Evolutionary conservation across 2,329 filamentous ascomycete genomes (phyloP).

Genomic region (Catunica adiposa): DNA sequence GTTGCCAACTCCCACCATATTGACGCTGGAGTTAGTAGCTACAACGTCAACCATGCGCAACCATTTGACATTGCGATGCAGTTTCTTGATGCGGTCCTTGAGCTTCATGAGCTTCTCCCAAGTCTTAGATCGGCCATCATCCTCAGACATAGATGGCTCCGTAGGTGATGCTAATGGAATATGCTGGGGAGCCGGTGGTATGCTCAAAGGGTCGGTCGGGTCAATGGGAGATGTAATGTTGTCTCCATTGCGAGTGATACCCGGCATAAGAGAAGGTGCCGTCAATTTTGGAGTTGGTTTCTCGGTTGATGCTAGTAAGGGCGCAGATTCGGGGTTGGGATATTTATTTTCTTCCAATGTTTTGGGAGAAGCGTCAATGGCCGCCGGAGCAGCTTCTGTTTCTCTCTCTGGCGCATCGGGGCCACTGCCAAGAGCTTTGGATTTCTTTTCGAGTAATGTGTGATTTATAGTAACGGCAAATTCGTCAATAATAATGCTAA

Average conservation of each 20-base stretch:
- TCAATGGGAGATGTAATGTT: constrained; percentile 15
- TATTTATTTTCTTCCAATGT: not conserved
- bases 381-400: not conserved
- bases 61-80: constrained; percentile 80
- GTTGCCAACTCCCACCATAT: constrained; percentile 65
- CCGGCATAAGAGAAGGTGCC: constrained; percentile 11
- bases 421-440: constrained; percentile 18
- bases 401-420: constrained; percentile 8
- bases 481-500: constrained; percentile 78
- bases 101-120: constrained; percentile 64
- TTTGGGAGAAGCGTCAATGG: not conserved
- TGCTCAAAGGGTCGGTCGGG: constrained; percentile 8
- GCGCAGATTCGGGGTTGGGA: not conserved
- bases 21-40: constrained; percentile 61
- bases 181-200: constrained; percentile 16
- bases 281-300: not conserved
- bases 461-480: constrained; percentile 71
- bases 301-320: not conserved
- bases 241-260: constrained; percentile 18
- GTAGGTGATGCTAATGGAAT: constrained; percentile 6
- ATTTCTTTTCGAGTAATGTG: constrained; percentile 33
- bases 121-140: constrained; percentile 44
- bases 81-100: constrained; percentile 71
- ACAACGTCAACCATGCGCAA: constrained; percentile 78
- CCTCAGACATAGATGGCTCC: constrained; percentile 16